A percentile compares a stretch with the other conserved stretches of the same genome.
phyloP scores from a whole-genome alignment of 495 filamentous ascomycete species.

The Penicillium antarcticum region DNA sequence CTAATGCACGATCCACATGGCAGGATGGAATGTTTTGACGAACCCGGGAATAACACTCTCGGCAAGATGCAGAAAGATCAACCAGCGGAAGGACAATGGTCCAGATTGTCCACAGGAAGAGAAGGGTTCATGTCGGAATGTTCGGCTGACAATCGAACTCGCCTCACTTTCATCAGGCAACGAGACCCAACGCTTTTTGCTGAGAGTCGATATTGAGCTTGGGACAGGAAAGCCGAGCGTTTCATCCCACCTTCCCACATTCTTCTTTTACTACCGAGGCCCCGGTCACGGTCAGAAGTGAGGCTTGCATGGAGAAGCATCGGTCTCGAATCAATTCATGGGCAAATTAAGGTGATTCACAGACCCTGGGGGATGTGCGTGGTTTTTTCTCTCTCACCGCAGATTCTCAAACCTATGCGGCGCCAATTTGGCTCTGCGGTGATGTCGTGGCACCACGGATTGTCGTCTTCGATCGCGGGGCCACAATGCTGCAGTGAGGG shows the following conservation, averaged over 20 bases:
- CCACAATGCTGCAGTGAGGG: constrained; percentile 18
- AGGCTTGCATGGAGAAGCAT: constrained; percentile 16
- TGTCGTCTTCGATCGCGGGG: constrained; percentile 10
- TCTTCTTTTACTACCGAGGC: not conserved
- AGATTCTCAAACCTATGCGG: constrained; percentile 12
- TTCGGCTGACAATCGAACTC: constrained; percentile 14
- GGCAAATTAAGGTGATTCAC: not conserved
- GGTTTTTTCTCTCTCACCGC: constrained; percentile 4
- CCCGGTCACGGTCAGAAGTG: constrained; percentile 17
- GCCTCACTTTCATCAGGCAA: constrained; percentile 42
- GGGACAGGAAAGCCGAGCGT: not conserved
- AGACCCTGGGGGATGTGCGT: no score
- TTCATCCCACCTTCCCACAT: not conserved
- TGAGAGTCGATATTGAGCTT: not conserved
- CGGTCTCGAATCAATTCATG: constrained; percentile 13
- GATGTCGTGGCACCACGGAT: constrained; percentile 44
- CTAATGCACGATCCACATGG: constrained; percentile 10
- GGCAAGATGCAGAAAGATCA: not conserved
- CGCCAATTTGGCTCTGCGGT: constrained; percentile 28
- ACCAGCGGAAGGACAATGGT: not conserved
- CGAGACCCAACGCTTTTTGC: constrained; percentile 37
- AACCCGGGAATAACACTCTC: not conserved
- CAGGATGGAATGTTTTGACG: constrained; percentile 3
- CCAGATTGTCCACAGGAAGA: constrained; percentile 2
- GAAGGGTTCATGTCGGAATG: constrained; percentile 19